Evolutionary conservation across 371 early-diverging fungal genomes (phyloP).

Genomic region (Mortierella sp.): DNA sequence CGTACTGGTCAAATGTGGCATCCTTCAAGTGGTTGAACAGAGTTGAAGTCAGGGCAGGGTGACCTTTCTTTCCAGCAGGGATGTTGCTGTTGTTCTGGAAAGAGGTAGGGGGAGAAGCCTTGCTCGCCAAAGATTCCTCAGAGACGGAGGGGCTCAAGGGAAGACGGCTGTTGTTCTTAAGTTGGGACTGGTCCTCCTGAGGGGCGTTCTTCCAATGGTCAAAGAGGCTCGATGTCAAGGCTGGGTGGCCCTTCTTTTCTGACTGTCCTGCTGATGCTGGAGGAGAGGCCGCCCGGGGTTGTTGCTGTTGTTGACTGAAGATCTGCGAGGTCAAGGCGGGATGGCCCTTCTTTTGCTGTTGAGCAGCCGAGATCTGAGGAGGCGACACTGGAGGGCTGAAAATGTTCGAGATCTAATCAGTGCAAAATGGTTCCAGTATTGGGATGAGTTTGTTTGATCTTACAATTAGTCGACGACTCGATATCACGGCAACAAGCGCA

Average conservation of each 20-base stretch:
- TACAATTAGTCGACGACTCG: too few relatives aligned
- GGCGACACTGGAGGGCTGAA: constrained; percentile 39
- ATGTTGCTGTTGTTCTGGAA: not conserved
- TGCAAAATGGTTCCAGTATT: not conserved
- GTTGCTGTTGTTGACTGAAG: constrained; percentile 21
- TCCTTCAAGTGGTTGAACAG: constrained; percentile 36
- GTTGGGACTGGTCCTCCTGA: not conserved
- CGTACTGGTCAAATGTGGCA: constrained; percentile 1
- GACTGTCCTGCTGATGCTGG: constrained; percentile 5
- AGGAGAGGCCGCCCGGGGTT: not conserved
- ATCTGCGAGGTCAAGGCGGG: constrained; percentile 50
- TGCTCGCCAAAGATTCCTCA: constrained; percentile 21
- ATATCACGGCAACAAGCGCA: too few relatives aligned
- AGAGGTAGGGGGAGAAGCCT: not conserved
- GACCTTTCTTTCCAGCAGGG: constrained; percentile 25
- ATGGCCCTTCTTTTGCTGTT: constrained; percentile 34
- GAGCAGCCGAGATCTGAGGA: constrained; percentile 10
- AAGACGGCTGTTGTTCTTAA: not conserved
- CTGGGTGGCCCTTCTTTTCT: constrained; percentile 44
- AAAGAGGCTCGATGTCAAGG: constrained; percentile 51
- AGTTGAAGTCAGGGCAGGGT: constrained; percentile 37
- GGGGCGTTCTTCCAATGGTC: constrained; percentile 29
- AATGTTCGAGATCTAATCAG: constrained; percentile 44
- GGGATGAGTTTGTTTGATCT: not conserved
- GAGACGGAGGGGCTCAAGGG: constrained; percentile 32